A percentile compares a stretch with the other conserved stretches of the same genome.
Conservation (phyloP, 75 land plant genomes). For the Selaginella moellendorffii region DNA sequence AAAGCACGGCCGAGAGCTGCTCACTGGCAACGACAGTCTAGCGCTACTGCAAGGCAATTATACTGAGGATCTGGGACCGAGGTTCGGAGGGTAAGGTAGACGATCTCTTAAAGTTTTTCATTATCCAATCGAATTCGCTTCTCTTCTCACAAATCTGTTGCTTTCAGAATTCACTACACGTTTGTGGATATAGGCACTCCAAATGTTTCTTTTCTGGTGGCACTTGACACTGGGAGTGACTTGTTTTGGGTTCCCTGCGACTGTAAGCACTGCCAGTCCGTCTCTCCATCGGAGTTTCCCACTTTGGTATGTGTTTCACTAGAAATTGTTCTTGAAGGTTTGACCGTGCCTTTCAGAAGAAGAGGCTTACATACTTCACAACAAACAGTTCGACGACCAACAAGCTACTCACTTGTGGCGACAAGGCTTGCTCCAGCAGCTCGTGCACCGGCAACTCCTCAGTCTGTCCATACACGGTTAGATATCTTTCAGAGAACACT, state of each 20-base stretch:
- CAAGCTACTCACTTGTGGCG: slow-evolving; percentile 41
- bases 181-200: slow-evolving; percentile 3
- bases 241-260: slow-evolving; percentile 5
- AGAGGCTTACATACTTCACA: slow-evolving; percentile 43
- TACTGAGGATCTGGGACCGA: slow-evolving; percentile 2
- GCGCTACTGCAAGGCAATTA: background rate
- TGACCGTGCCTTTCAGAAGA: too few species aligned
- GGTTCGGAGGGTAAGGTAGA: slow-evolving; percentile 4
- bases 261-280: slow-evolving; percentile 1
- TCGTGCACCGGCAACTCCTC: slow-evolving; percentile 33
- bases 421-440: slow-evolving; percentile 35
- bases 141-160: background rate
- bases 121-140: too few species aligned
- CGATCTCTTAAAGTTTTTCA: background rate
- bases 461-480: slow-evolving; percentile 44
- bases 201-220: slow-evolving; percentile 3
- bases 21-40: background rate
- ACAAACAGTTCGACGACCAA: slow-evolving; percentile 57
- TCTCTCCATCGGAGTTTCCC: background rate
- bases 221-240: slow-evolving; percentile 10
- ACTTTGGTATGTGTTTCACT: background rate
- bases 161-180: slow-evolving; percentile 3
- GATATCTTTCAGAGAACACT: slow-evolving; percentile 52
- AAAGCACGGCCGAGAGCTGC: background rate
- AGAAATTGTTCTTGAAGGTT: too few species aligned